A percentile compares a stretch with the other conserved stretches of the same genome.
Conservation (phyloP, 1,139 yeast genomes). For the Nakaseomyces glabratus region DNA sequence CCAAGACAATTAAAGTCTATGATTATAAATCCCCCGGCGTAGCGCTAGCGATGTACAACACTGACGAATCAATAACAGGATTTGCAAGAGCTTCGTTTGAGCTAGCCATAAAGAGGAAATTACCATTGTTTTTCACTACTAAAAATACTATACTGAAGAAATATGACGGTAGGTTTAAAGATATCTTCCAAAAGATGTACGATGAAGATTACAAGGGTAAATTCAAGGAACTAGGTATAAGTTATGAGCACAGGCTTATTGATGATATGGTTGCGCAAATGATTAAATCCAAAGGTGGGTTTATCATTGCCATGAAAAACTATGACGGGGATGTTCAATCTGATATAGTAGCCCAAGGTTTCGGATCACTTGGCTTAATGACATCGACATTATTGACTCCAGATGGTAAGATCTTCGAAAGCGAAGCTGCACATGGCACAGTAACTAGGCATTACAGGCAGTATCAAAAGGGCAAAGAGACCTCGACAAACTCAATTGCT, state of each 20-base stretch:
- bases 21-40: constrained; percentile 69
- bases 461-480: constrained; percentile 91
- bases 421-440: constrained; percentile 97
- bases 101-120: constrained; percentile 66
- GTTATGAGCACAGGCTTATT: constrained; percentile 93
- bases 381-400: constrained; percentile 90
- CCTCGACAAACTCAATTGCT: constrained; percentile 98
- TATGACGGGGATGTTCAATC: constrained; percentile 97
- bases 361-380: constrained; percentile 93
- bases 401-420: constrained; percentile 90
- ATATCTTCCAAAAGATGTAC: constrained; percentile 76
- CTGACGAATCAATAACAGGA: constrained; percentile 79
- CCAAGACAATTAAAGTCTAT: constrained; percentile 53
- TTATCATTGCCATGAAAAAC: constrained; percentile 88
- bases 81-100: constrained; percentile 91
- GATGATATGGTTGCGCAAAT: constrained; percentile 99
- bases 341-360: constrained; percentile 95
- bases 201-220: constrained; percentile 56
- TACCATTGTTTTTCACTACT: constrained; percentile 79
- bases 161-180: constrained; percentile 93
- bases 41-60: constrained; percentile 89
- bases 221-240: constrained; percentile 71
- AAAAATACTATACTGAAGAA: constrained; percentile 89
- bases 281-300: constrained; percentile 93
- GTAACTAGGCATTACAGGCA: constrained; percentile 94